Evolutionary conservation across 2,329 filamentous ascomycete genomes (phyloP).

Genomic region (Didymella glomerata): DNA sequence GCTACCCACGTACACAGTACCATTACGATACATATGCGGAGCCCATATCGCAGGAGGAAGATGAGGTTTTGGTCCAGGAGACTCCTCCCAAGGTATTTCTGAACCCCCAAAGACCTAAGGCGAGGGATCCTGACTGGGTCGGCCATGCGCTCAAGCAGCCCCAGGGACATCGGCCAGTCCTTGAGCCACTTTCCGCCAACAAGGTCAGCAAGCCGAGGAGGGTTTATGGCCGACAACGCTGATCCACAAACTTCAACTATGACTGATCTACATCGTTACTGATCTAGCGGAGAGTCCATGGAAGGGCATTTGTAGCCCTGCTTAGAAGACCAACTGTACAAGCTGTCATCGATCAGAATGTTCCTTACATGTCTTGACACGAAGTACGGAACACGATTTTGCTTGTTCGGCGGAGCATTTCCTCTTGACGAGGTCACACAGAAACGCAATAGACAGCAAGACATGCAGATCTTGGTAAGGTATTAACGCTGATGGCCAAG

Average conservation of each 20-base stretch:
- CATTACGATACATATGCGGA: slow-evolving; percentile 18
- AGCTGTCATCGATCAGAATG: no score
- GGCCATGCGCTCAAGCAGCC: neutral
- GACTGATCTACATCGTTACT: neutral
- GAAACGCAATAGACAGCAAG: neutral
- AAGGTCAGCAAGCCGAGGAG: slow-evolving; percentile 8
- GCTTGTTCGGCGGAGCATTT: neutral
- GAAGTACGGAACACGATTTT: neutral
- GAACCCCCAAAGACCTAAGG: neutral
- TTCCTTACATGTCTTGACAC: no score
- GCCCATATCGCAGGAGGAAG: neutral
- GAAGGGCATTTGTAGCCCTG: neutral
- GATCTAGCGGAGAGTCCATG: neutral
- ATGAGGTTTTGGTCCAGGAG: slow-evolving; percentile 9
- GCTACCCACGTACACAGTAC: slow-evolving; percentile 11
- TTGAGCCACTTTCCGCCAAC: neutral
- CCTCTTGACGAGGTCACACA: neutral
- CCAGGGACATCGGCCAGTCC: neutral
- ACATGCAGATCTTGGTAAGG: neutral
- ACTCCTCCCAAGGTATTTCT: slow-evolving; percentile 9
- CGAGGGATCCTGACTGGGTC: neutral
- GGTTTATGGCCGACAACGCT: slow-evolving; percentile 12
- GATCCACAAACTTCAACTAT: neutral
- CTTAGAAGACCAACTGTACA: neutral
- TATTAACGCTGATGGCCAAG: neutral